Evolutionary conservation across 1,139 yeast genomes (phyloP), one percentile per base, ranked within the genome.

Genomic region (Kodamaea ohmeri): DNA sequence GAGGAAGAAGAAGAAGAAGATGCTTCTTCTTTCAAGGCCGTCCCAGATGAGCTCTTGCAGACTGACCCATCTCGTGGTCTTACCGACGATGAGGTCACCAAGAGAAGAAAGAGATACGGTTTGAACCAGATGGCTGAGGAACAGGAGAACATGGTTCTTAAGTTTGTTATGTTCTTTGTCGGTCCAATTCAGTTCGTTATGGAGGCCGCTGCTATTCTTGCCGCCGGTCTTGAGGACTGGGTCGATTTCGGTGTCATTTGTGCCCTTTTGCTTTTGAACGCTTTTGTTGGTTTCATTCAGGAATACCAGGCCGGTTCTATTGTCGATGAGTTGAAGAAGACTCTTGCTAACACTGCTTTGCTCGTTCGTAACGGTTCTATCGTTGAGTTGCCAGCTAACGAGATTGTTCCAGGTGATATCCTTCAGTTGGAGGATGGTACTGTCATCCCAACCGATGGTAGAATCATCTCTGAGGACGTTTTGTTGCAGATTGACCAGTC

Each of bases 101-200:
- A 76, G 66, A 83, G 97, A 78, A 80, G 95, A 72, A 89, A 87
- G 86, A 87, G 84, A 78, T 90, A 71, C 61, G 97, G 97, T 75
- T 69, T 80, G 55, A 90, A 90, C 71, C 92, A 86, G 72, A 87
- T 90, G 95, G 83, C 90, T 52, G 97, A 90, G 71, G 96, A 89
- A 65, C 71, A 79, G 58, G 96, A 87, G 71, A 86, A 85, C 71
- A 51, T 86, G 69, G 58, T 88, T 45, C 67, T 88, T 53, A 90
- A 90, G 76, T 89, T 90, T 65, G 63, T 86, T 59, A 80, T 82
- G 88, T 90, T 88, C 78, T 90, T 90, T 66, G 86, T 90, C 51
- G 97, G 97, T 73, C 97, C 97, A 54, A 89, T 90, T 67, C 97
- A 90, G 76, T 90, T 90, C 82, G 97, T 90, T 65, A 90, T 90